Evolutionary conservation across 139 green algal genomes (phyloP), one percentile per base, ranked within the genome.

Genomic region (Diplosphaera chodatii): DNA sequence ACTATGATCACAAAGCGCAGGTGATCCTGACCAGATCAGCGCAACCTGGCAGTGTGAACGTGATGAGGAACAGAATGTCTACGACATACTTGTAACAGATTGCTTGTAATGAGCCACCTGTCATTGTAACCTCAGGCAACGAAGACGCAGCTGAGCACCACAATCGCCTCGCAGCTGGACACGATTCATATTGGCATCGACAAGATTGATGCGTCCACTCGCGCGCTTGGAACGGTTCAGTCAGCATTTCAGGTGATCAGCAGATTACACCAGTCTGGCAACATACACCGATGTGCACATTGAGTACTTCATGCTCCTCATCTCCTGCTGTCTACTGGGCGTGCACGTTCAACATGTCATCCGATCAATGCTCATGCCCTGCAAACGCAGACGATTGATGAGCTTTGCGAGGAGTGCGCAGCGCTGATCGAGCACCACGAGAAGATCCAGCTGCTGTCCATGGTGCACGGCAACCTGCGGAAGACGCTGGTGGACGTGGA

Each of bases 371-470:
- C n/a, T n/a, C n/a, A n/a, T n/a, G n/a, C n/a, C n/a, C n/a, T n/a
- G n/a, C n/a, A n/a, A n/a, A n/a, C n/a, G n/a, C 69, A 71, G 62
- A 70, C 70, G 15, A 89, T 89, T 15, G 68, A 75, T 40, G 75
- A 69, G 48, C 81, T 96, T 29, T 95, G 90, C 72, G 82, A 71
- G 20, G 90, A 96, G 75, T 92, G 84, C 74, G 29, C 82, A 1
- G 76, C 68, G 6, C 73, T 94, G 33, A 87, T 96, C 2, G 82
- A 93, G 40, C 80, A 91, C 75, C 83, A 91, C 40, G 90, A 92
- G 63, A 88, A 87, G 72, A 94, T 96, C 66, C 75, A 83, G 55
- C 59, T 82, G 29, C 80, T 96, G 55, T 80, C 68, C 30, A 76
- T 83, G 22, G 85, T 91, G 34, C 85, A 93, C 71, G 74, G 73